Percentiles rank a stretch among this genome's conserved stretches.
These are phyloP conservation scores for Pseudotulostoma volvatum DNA, from an alignment of 495 filamentous ascomycete genomes.

Conservation along the genomic window DNA sequence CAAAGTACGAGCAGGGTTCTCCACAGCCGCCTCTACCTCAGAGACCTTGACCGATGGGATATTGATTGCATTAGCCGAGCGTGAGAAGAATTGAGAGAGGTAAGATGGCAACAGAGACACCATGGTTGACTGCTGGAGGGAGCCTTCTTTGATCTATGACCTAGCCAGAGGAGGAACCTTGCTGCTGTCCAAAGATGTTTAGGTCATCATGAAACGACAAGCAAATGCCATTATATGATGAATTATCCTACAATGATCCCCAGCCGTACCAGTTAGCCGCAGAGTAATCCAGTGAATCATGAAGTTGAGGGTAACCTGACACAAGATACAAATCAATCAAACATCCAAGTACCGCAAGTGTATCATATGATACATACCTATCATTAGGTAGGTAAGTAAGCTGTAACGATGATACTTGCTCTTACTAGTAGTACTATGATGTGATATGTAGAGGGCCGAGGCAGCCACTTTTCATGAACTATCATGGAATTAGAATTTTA, in stretches of 20 bases:
- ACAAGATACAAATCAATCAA: background rate
- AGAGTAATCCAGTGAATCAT: no score
- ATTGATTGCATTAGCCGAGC: slow-evolving; percentile 30
- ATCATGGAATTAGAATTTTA: no score
- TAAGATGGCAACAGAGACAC: background rate
- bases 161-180: background rate
- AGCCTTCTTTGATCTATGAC: background rate
- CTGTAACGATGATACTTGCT: slow-evolving; percentile 54
- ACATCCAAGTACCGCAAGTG: no score
- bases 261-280: no score
- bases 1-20: slow-evolving; percentile 65
- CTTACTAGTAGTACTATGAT: slow-evolving; percentile 44
- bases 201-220: background rate
- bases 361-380: background rate
- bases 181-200: background rate
- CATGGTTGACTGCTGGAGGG: background rate
- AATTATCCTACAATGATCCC: no score
- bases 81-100: background rate
- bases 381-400: background rate
- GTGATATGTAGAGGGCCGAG: no score
- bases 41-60: slow-evolving; percentile 55
- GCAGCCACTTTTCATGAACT: no score
- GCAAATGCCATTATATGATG: background rate
- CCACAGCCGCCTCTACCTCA: slow-evolving; percentile 59
- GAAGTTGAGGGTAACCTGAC: background rate